Evolutionary conservation across 495 filamentous ascomycete species (phyloP).

Genomic region (Aspergillus bridgeri): DNA sequence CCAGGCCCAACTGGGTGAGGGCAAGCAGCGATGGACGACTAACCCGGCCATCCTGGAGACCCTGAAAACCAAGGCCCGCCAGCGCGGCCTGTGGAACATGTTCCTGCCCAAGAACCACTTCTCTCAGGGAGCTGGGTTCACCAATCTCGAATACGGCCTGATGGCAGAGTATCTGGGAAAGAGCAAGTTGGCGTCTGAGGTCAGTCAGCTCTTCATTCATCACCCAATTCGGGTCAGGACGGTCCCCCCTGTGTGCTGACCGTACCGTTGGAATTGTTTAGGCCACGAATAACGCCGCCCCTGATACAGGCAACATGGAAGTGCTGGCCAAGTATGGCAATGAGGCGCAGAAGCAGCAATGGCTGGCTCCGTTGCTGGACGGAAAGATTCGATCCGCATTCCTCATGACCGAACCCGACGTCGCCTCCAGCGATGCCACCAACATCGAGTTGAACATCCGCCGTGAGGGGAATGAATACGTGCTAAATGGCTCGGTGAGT

Average conservation of each 20-base stretch:
- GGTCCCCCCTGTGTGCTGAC: too few species aligned
- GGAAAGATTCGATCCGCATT: slow-evolving; percentile 87
- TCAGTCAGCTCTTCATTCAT: slow-evolving; percentile 16
- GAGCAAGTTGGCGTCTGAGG: slow-evolving; percentile 73
- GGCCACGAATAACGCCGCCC: slow-evolving; percentile 87
- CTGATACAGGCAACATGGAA: slow-evolving; percentile 96
- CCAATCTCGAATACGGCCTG: slow-evolving; percentile 86
- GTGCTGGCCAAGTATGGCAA: slow-evolving; percentile 91
- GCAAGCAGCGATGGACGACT: slow-evolving; percentile 68
- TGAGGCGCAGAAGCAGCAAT: slow-evolving; percentile 81
- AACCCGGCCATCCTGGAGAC: slow-evolving; percentile 82
- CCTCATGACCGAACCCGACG: slow-evolving; percentile 87
- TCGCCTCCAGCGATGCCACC: slow-evolving; percentile 81
- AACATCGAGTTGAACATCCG: slow-evolving; percentile 83
- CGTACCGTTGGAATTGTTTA: too few species aligned
- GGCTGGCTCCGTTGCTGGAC: slow-evolving; percentile 79
- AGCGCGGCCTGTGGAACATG: slow-evolving; percentile 96
- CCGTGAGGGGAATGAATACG: slow-evolving; percentile 75
- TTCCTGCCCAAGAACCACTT: slow-evolving; percentile 95
- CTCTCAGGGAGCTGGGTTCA: slow-evolving; percentile 86
- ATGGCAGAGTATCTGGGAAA: slow-evolving; percentile 90
- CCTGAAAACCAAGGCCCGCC: slow-evolving; percentile 77
- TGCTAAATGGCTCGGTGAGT: slow-evolving; percentile 77
- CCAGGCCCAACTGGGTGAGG: slow-evolving; percentile 73
- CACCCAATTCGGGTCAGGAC: too few species aligned